Base-by-base conservation (phyloP, 2,329 filamentous ascomycete species). In the Neopestalotiopsis rosae region DNA sequence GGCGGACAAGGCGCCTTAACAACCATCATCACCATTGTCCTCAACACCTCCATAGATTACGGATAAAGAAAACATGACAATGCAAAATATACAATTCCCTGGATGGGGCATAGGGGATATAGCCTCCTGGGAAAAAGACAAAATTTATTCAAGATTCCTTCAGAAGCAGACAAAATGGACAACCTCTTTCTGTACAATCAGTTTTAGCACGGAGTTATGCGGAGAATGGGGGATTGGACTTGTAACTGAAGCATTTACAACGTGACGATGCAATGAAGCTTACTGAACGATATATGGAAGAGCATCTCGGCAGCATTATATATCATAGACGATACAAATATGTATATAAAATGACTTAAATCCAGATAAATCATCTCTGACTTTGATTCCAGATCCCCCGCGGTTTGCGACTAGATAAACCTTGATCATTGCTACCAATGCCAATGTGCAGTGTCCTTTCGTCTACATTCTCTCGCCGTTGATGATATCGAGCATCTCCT, bases 401-500 rank as follows among this genome's bases (percentile, higher is more conserved):
- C 10, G 1, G 24, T 7, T 38, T 38, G 34, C 34, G 6, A 6
- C 34, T 38, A 7, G 34, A 38, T 38, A 7, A 5, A 38, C 34
- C 10, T 38, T 7, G 34, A 38, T 38, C 10, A 38, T 38, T 38
- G 34, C 45, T 17, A n/a, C n/a, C 17, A 7, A 24, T 24, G 9
- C 45, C 17, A 52, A n/a, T 9, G 10, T 24, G 45, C 45, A n/a
- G 17, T 52, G 13, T 49, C 14, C 45, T 24, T 52, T 12, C 0
- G 24, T 59, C 57, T 24, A 40, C 59, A n/a, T 38, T 14, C 24
- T 32, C 24, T 66, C 30, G 17, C 66, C 67, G 40, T 70, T 68
- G 52, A 75, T 87, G 63, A 92, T 84, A 71, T 85, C 84, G 76
- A 94, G 82, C 74, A 94, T 81, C 76, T 94, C 90, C 66, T 91